Percentiles rank a stretch among this genome's conserved stretches.
These are phyloP conservation scores for Chytridium lagenaria DNA, from an alignment of 371 early-diverging fungal species.

Conservation along the genomic window DNA sequence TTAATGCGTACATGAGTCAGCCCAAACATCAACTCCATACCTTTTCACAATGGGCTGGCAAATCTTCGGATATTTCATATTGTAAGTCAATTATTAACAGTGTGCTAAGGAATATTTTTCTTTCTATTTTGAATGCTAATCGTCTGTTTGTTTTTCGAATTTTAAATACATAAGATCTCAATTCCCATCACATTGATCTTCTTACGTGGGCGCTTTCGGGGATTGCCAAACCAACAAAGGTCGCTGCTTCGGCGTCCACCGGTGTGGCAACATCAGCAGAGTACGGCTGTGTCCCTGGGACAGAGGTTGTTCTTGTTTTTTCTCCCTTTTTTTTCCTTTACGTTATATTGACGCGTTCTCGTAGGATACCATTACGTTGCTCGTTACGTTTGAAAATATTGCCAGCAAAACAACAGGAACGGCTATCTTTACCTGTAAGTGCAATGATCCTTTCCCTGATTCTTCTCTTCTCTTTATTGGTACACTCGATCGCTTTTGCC, in stretches of 20 bases:
- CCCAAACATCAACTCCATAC: conserved; percentile 60
- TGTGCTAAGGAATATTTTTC: no score
- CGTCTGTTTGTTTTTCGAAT: no score
- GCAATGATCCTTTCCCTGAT: no score
- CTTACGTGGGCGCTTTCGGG: conserved; percentile 55
- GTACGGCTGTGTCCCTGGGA: conserved; percentile 43
- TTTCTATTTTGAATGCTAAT: no score
- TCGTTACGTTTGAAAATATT: conserved; percentile 47
- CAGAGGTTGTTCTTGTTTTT: conserved; percentile 30
- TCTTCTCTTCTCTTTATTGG: no score
- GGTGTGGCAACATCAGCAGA: conserved; percentile 55
- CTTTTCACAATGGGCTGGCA: conserved; percentile 59
- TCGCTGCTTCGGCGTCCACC: conserved; percentile 49
- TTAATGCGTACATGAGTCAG: conserved; percentile 60
- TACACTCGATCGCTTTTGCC: no score
- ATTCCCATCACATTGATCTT: conserved; percentile 62
- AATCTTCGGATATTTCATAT: conserved; percentile 54
- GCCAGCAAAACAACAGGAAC: conserved; percentile 40
- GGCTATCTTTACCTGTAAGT: conserved; percentile 55
- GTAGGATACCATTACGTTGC: conserved; percentile 59
- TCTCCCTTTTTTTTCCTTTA: no score
- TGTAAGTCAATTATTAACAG: conserved; percentile 13
- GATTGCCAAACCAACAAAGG: conserved; percentile 48
- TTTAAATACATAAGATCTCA: no score
- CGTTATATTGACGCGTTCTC: background rate